Evolutionary conservation across 176 grass and related monocot genomes (phyloP).

Genomic region (Microstegium vimineum): DNA sequence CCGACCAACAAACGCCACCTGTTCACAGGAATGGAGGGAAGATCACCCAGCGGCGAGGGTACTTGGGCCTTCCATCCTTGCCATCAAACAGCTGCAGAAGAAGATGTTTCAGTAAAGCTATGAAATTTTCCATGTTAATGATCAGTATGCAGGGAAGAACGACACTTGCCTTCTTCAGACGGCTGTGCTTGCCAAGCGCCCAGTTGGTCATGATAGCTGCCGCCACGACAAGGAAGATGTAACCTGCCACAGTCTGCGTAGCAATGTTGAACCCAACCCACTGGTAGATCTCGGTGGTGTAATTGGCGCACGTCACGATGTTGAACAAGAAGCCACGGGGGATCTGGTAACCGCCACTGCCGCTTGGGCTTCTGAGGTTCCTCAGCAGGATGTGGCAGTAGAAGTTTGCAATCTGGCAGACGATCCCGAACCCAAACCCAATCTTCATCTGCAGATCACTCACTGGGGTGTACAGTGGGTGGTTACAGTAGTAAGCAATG

Average conservation of each 20-base stretch:
- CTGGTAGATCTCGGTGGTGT: slow-evolving; percentile 98
- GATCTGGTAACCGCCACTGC: slow-evolving; percentile 88
- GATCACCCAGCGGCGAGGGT: slow-evolving; percentile 89
- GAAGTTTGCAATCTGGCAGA: slow-evolving; percentile 84
- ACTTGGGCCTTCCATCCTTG: slow-evolving; percentile 72
- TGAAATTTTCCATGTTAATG: neutral
- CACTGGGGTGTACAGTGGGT: slow-evolving; percentile 83
- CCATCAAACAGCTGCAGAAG: slow-evolving; percentile 82
- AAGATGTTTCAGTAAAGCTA: slow-evolving; percentile 18
- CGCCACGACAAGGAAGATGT: slow-evolving; percentile 74
- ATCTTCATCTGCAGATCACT: slow-evolving; percentile 84
- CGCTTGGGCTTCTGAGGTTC: slow-evolving; percentile 80
- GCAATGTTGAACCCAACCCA: slow-evolving; percentile 96
- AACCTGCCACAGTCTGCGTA: slow-evolving; percentile 85
- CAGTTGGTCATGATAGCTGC: slow-evolving; percentile 91
- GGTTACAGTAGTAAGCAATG: slow-evolving; percentile 93
- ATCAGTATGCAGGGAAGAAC: neutral
- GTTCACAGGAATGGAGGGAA: slow-evolving; percentile 84
- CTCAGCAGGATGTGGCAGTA: slow-evolving; percentile 93
- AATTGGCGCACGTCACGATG: slow-evolving; percentile 93
- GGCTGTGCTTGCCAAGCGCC: slow-evolving; percentile 79
- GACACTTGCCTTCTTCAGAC: slow-evolving; percentile 76
- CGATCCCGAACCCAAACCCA: slow-evolving; percentile 72
- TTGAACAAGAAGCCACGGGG: slow-evolving; percentile 92
- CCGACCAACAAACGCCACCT: neutral